phyloP scores from a whole-genome alignment of 441 rosid species.

The Euphorbia corollata region DNA sequence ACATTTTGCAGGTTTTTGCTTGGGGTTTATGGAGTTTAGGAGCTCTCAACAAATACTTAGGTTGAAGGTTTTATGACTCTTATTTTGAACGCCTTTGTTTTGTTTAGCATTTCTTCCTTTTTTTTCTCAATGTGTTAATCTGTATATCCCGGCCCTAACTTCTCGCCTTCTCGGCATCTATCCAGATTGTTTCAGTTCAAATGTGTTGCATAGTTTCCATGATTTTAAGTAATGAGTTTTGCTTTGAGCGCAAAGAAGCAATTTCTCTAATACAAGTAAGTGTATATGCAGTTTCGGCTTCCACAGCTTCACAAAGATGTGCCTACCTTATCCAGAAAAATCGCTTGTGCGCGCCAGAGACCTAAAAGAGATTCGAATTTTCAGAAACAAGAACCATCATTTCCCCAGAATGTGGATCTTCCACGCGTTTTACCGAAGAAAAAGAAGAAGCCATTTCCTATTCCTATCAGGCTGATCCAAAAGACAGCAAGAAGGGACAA shows the following conservation, averaged over 20 bases:
- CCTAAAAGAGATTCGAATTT: slow-evolving; percentile 20
- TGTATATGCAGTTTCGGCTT: slow-evolving; percentile 32
- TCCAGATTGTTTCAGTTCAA: background rate
- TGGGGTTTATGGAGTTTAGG: slow-evolving; percentile 24
- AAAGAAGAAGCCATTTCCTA: slow-evolving; percentile 79
- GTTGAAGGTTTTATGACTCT: slow-evolving; percentile 40
- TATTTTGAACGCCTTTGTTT: slow-evolving; percentile 7
- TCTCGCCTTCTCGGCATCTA: background rate
- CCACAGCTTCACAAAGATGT: slow-evolving; percentile 23
- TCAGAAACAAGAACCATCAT: slow-evolving; percentile 26
- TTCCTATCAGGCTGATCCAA: slow-evolving; percentile 61
- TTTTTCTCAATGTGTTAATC: slow-evolving; percentile 2
- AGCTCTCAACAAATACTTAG: slow-evolving; percentile 29
- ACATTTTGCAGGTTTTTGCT: slow-evolving; percentile 34
- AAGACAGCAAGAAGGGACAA: slow-evolving; percentile 52
- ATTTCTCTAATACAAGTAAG: slow-evolving; percentile 4
- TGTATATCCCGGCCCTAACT: background rate
- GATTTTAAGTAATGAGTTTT: background rate
- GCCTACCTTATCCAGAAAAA: slow-evolving; percentile 18
- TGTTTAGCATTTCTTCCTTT: slow-evolving; percentile 7
- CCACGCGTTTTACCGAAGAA: slow-evolving; percentile 64
- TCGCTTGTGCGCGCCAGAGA: slow-evolving; percentile 34
- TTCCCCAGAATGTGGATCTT: slow-evolving; percentile 69
- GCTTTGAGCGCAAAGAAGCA: background rate
- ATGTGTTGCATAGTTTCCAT: background rate